Evolutionary conservation across 805 yeast genomes (phyloP), one percentile per base, ranked within the genome.

Genomic region (Cyberlindnera mycetangii): DNA sequence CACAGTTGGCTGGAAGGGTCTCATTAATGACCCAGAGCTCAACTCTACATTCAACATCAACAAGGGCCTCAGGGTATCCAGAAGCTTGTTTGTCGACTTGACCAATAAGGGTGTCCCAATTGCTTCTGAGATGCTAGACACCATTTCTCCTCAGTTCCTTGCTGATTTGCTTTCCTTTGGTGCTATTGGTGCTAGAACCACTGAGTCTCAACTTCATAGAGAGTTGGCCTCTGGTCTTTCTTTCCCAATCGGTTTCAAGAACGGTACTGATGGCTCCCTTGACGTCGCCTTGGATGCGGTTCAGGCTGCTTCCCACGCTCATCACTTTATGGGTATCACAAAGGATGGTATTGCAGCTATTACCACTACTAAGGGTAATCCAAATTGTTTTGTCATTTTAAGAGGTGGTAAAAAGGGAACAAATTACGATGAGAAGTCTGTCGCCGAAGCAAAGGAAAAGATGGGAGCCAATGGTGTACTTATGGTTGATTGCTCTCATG

Each of bases 181-280:
- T 61, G 99, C 99, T 49, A 90, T 92, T 69, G 99, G 99, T 63
- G 99, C 99, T 45, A 84, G 99, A 74, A 92, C 99, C 47, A 92
- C 99, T 38, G 99, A 92, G 72, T 92, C 97, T 35, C 99, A 92
- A 69, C 79, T 92, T 49, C 99, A 92, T 73, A 84, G 99, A 70
- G 99, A 92, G 71, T 79, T 92, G 58, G 95, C 98, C 17, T 90
- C 97, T 8, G 99, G 99, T 42, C 75, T 93, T 50, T 87, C 96
- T n/a, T 92, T 92, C 92, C 99, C 99, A 47, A 82, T 92, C 46
- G 99, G 99, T 40, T 92, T 92, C 85, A 92, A 92, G 72, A 92
- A 92, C 66, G 99, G 98, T 68, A 92, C 99, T 33, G 99, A 92
- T 66, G 99, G 99, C 63, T 76, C 93, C 40, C 72, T 92, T 50